Evolutionary conservation across 164 flowering plant genomes (phyloP).

Genomic region (Litsea cubeba): DNA sequence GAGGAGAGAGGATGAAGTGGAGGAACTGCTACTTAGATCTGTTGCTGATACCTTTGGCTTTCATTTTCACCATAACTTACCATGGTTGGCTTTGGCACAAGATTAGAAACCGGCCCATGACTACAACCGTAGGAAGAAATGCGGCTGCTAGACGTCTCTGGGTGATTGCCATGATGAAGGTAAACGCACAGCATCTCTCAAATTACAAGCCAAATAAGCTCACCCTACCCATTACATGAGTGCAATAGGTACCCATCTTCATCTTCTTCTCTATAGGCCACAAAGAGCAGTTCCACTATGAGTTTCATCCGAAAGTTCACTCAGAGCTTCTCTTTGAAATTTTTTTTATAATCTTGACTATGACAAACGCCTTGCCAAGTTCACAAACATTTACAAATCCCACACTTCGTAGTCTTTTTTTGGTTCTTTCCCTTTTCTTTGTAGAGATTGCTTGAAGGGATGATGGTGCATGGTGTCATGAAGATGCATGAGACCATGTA

Average conservation of each 20-base stretch:
- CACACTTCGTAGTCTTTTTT: no score
- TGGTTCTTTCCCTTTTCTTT: no score
- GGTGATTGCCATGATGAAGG: conserved; percentile 9
- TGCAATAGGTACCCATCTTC: not conserved
- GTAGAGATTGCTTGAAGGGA: no score
- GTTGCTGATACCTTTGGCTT: conserved; percentile 4
- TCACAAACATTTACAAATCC: no score
- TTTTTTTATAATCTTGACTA: not conserved
- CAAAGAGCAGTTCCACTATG: not conserved
- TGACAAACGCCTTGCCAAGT: no score
- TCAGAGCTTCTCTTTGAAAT: not conserved
- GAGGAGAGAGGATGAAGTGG: conserved; percentile 12
- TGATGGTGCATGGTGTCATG: no score
- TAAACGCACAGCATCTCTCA: not conserved
- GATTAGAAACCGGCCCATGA: conserved; percentile 5
- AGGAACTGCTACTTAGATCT: conserved; percentile 9
- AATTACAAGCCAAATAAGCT: not conserved
- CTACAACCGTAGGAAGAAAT: not conserved
- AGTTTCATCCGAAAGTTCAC: not conserved
- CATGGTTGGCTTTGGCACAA: conserved; percentile 8
- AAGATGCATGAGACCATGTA: no score
- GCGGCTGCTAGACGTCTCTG: conserved; percentile 4
- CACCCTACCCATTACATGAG: not conserved
- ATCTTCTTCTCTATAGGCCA: not conserved
- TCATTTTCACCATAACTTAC: not conserved